These are phyloP conservation scores for Candida silvicultrix DNA, from an alignment of 805 yeast genomes.

Conservation along the genomic window DNA sequence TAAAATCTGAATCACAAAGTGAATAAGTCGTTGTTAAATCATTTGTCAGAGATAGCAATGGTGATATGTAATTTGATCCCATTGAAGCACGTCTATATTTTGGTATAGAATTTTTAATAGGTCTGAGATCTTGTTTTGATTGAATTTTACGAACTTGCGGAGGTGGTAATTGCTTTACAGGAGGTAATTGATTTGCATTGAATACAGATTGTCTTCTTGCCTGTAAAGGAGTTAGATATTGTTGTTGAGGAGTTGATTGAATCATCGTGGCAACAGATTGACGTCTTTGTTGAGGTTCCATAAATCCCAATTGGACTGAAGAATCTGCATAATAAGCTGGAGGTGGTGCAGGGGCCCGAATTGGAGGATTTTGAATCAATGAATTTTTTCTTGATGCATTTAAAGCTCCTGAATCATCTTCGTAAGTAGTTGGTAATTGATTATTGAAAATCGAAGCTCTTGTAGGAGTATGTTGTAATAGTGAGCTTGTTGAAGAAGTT, in stretches of 20 bases:
- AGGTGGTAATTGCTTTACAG: conserved; percentile 29
- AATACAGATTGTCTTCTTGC: conserved; percentile 18
- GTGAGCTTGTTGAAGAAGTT: background rate
- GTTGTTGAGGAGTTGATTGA: conserved; percentile 8
- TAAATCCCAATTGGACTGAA: conserved; percentile 9
- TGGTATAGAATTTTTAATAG: conserved; percentile 54
- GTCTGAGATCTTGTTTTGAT: conserved; percentile 48
- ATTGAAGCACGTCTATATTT: conserved; percentile 66
- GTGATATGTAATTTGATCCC: conserved; percentile 62
- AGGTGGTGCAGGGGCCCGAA: conserved; percentile 38
- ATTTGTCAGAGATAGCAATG: conserved; percentile 72
- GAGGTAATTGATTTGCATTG: conserved; percentile 11
- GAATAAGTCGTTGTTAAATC: conserved; percentile 75
- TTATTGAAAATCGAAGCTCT: conserved; percentile 14
- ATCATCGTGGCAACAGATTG: conserved; percentile 30
- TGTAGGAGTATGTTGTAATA: conserved; percentile 15
- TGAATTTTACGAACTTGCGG: conserved; percentile 44
- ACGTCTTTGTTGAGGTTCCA: conserved; percentile 26
- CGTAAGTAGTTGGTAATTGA: conserved; percentile 46
- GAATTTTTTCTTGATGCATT: conserved; percentile 15
- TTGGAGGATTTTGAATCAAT: conserved; percentile 31
- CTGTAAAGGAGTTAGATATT: conserved; percentile 14
- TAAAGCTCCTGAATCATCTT: conserved; percentile 24
- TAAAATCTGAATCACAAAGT: conserved; percentile 79
- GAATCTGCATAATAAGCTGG: conserved; percentile 28